Percentiles rank a stretch among this genome's conserved stretches.
Conservation (phyloP, 2,329 filamentous ascomycete species). For the Colletotrichum kahawae region DNA sequence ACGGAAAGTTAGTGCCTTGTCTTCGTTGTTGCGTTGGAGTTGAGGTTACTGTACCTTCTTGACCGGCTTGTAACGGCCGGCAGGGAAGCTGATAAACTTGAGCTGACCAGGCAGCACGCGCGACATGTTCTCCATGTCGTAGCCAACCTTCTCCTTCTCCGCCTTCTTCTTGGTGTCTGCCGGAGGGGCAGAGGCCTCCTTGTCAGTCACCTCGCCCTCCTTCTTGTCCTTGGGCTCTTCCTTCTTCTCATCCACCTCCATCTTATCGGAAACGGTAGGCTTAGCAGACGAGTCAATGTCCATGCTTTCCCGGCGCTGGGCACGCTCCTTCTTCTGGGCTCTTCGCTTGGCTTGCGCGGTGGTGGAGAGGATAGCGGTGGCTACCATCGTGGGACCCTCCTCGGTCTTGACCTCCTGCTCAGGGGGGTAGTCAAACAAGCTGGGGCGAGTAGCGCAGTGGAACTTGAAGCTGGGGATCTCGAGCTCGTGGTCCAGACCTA, state of each 20-base stretch:
- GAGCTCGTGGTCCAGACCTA: conserved; percentile 90
- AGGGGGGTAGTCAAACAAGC: conserved; percentile 96
- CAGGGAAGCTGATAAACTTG: conserved; percentile 93
- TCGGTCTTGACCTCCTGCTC: conserved; percentile 95
- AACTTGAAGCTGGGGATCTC: conserved; percentile 95
- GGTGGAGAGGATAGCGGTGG: conserved; percentile 93
- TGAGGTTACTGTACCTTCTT: conserved; percentile 67
- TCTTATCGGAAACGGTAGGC: conserved; percentile 70
- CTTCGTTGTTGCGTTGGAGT: not conserved
- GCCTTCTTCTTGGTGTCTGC: conserved; percentile 81
- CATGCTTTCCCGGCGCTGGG: conserved; percentile 91
- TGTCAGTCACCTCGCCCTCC: conserved; percentile 49
- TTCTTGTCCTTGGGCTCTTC: conserved; percentile 66
- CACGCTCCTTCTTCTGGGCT: conserved; percentile 91
- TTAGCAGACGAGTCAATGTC: conserved; percentile 84
- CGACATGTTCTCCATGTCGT: conserved; percentile 96
- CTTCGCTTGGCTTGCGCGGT: conserved; percentile 96
- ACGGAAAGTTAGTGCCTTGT: conserved; percentile 47
- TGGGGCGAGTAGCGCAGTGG: conserved; percentile 91
- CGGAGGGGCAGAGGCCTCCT: conserved; percentile 54
- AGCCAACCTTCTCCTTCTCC: conserved; percentile 96
- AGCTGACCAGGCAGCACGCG: conserved; percentile 90
- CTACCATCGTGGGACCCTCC: conserved; percentile 90
- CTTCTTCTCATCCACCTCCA: conserved; percentile 81
- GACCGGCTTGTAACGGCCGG: conserved; percentile 90